Evolutionary conservation across 108 stramenopile species (phyloP).

Genomic region (Skeletonema grethae): DNA sequence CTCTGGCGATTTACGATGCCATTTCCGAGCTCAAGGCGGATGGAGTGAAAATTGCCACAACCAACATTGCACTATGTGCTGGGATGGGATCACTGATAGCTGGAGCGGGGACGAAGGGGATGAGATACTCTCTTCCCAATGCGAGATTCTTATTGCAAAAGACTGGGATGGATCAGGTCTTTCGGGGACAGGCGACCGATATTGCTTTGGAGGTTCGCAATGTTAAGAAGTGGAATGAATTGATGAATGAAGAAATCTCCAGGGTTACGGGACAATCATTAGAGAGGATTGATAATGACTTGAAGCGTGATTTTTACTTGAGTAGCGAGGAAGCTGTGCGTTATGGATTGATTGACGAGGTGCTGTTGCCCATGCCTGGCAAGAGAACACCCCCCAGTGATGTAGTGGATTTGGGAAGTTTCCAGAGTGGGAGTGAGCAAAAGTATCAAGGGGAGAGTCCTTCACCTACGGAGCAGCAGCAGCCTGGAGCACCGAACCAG

Average conservation of each 20-base stretch:
- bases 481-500: constrained; percentile 13
- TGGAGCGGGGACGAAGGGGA: constrained; percentile 86
- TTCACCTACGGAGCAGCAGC: not conserved
- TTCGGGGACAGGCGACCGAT: constrained; percentile 90
- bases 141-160: constrained; percentile 90
- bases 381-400: constrained; percentile 64
- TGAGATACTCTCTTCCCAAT: constrained; percentile 86
- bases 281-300: constrained; percentile 77
- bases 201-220: constrained; percentile 85
- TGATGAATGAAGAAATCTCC: constrained; percentile 69
- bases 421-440: constrained; percentile 79
- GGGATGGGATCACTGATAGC: constrained; percentile 93
- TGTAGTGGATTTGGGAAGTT: constrained; percentile 72
- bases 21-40: constrained; percentile 69
- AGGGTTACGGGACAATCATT: constrained; percentile 81
- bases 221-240: constrained; percentile 76
- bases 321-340: constrained; percentile 87
- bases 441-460: constrained; percentile 62
- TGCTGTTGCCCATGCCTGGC: constrained; percentile 63
- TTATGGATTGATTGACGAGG: constrained; percentile 87
- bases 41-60: constrained; percentile 70
- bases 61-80: constrained; percentile 89
- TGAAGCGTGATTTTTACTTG: constrained; percentile 94
- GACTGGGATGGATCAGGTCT: constrained; percentile 86
- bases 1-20: constrained; percentile 90